Evolutionary conservation across 2,329 filamentous ascomycete species (phyloP).

Genomic region (Gremmenia infestans): DNA sequence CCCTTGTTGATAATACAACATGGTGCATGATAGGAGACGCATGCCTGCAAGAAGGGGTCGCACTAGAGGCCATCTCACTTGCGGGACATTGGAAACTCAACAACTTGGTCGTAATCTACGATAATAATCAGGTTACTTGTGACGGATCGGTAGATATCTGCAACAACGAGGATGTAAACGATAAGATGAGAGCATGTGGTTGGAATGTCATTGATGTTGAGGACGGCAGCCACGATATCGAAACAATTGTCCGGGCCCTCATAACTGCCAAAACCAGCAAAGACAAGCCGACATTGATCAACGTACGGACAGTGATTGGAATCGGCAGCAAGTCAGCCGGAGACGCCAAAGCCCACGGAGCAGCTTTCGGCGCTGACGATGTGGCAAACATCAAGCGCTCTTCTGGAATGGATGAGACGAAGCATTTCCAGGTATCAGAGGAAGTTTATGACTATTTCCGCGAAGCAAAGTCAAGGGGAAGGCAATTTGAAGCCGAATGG

Average conservation of each 20-base stretch:
- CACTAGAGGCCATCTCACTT: slow-evolving; percentile 43
- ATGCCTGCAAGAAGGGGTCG: slow-evolving; percentile 46
- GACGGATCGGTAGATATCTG: slow-evolving; percentile 43
- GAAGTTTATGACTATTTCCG: slow-evolving; percentile 47
- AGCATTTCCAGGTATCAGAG: slow-evolving; percentile 36
- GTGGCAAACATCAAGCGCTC: slow-evolving; percentile 7
- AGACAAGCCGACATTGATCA: slow-evolving; percentile 47
- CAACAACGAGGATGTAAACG: slow-evolving; percentile 45
- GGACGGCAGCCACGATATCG: slow-evolving; percentile 41
- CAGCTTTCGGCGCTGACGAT: slow-evolving; percentile 20
- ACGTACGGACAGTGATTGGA: slow-evolving; percentile 45
- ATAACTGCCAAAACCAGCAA: slow-evolving; percentile 34
- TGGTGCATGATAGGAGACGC: slow-evolving; percentile 48
- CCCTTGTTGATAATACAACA: slow-evolving; percentile 40
- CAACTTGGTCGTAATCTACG: slow-evolving; percentile 46
- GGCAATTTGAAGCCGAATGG: slow-evolving; percentile 43
- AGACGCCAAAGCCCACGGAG: slow-evolving; percentile 27
- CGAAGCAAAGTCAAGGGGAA: slow-evolving; percentile 39
- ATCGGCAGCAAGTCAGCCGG: slow-evolving; percentile 33
- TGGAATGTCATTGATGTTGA: slow-evolving; percentile 44
- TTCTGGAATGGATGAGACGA: slow-evolving; percentile 33
- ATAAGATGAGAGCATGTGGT: slow-evolving; percentile 44
- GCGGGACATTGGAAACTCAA: slow-evolving; percentile 44
- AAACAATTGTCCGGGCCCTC: slow-evolving; percentile 38
- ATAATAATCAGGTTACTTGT: slow-evolving; percentile 48